A percentile compares a stretch with the other conserved stretches of the same genome.
These are phyloP conservation scores for Suillus subaureus DNA, from an alignment of 768 basidiomycete genomes.

Conservation along the genomic window DNA sequence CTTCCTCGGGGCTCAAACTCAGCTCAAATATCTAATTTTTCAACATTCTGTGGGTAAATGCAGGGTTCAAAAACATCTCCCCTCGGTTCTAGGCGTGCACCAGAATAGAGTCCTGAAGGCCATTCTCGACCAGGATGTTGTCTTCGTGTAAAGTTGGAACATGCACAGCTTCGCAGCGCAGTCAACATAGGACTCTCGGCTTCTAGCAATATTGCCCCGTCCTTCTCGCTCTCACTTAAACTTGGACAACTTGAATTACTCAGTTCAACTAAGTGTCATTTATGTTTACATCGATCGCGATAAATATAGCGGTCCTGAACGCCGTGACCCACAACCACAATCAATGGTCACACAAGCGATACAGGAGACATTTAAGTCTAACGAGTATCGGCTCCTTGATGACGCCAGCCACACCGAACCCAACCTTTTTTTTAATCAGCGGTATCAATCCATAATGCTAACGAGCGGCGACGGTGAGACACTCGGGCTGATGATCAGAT, in stretches of 20 bases:
- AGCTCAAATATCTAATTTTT: conserved; percentile 1
- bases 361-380: not conserved
- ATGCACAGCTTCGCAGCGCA: not conserved
- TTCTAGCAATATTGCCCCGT: not conserved
- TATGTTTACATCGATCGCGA: not conserved
- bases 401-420: not conserved
- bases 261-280: not conserved
- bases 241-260: not conserved
- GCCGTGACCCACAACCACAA: not conserved
- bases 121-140: not conserved
- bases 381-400: not conserved
- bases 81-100: not conserved
- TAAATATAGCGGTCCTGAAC: not conserved
- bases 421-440: not conserved
- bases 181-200: not conserved
- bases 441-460: not conserved
- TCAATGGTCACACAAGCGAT: not conserved
- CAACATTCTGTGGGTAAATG: not conserved
- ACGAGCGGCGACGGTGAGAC: not conserved
- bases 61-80: not conserved
- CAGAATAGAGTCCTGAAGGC: not conserved
- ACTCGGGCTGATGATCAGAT: conserved; percentile 6
- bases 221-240: not conserved
- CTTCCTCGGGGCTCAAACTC: conserved; percentile 1
- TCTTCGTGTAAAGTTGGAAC: not conserved